A percentile compares a stretch with the other conserved stretches of the same genome.
These are phyloP conservation scores for Periglandula ipomoeae DNA, from an alignment of 2,329 filamentous ascomycete genomes.

Conservation along the genomic window DNA sequence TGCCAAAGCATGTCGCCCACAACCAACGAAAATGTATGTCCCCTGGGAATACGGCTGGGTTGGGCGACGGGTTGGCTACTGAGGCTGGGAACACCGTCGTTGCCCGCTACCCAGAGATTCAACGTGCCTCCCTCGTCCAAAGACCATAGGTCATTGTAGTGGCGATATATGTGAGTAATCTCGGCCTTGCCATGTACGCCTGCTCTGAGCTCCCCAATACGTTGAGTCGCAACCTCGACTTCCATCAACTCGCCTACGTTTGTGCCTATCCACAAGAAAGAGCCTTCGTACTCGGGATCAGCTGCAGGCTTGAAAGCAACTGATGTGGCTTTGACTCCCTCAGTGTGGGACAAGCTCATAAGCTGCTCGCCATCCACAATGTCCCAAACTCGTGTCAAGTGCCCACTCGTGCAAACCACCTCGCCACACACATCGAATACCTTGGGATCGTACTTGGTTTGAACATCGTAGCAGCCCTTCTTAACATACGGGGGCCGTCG, in stretches of 20 bases:
- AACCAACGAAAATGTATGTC: slow-evolving; percentile 81
- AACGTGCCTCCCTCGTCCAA: slow-evolving; percentile 83
- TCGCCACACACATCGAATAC: slow-evolving; percentile 83
- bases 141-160: slow-evolving; percentile 87
- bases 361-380: slow-evolving; percentile 71
- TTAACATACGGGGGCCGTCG: slow-evolving; percentile 70
- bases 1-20: slow-evolving; percentile 83
- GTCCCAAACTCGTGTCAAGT: slow-evolving; percentile 83
- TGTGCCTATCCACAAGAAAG: slow-evolving; percentile 80
- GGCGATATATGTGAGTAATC: slow-evolving; percentile 75
- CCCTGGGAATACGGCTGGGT: slow-evolving; percentile 68
- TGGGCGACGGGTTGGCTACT: slow-evolving; percentile 57
- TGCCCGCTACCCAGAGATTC: slow-evolving; percentile 76
- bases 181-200: slow-evolving; percentile 70
- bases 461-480: slow-evolving; percentile 64
- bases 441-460: slow-evolving; percentile 78
- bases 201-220: slow-evolving; percentile 57
- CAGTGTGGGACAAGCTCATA: slow-evolving; percentile 73
- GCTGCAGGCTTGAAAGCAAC: slow-evolving; percentile 77
- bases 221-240: slow-evolving; percentile 69
- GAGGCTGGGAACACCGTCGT: slow-evolving; percentile 62
- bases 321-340: slow-evolving; percentile 73
- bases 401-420: slow-evolving; percentile 77
- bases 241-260: slow-evolving; percentile 84
- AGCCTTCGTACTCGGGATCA: slow-evolving; percentile 71